A percentile compares a stretch with the other conserved stretches of the same genome.
Evolutionary conservation across 768 basidiomycete genomes (phyloP).

Genomic region (Steccherinum ochraceum): DNA sequence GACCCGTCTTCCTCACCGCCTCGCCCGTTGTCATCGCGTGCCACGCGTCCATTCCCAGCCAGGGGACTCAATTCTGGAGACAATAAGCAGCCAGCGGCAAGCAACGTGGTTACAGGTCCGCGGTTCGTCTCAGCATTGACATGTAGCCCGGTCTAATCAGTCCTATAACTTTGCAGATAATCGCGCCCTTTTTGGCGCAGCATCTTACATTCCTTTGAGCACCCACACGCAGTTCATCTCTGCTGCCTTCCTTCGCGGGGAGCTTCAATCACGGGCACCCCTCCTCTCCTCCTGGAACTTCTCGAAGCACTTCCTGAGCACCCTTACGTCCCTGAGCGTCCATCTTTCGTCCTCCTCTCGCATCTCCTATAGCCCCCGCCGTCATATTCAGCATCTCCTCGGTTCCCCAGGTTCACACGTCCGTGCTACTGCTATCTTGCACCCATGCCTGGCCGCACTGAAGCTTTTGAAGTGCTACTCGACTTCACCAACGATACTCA

Average conservation of each 20-base stretch:
- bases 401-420: constrained; percentile 8
- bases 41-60: constrained; percentile 6
- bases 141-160: background rate
- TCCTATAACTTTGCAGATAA: background rate
- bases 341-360: constrained; percentile 23
- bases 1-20: constrained; percentile 2
- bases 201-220: background rate
- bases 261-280: background rate
- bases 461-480: constrained; percentile 59
- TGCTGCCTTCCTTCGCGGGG: constrained; percentile 12
- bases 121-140: constrained; percentile 2
- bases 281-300: background rate
- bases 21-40: constrained; percentile 4
- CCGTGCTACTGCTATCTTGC: constrained; percentile 9
- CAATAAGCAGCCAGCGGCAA: constrained; percentile 15
- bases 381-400: constrained; percentile 28
- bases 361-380: constrained; percentile 14
- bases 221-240: constrained; percentile 13
- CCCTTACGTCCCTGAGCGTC: constrained; percentile 8
- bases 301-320: constrained; percentile 4
- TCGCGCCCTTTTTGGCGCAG: background rate
- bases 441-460: constrained; percentile 52
- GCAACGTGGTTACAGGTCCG: constrained; percentile 22
- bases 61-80: constrained; percentile 8
- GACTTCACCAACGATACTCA: constrained; percentile 67